phyloP scores from a whole-genome alignment of 768 basidiomycete species.

The Agrocybe praecox region DNA sequence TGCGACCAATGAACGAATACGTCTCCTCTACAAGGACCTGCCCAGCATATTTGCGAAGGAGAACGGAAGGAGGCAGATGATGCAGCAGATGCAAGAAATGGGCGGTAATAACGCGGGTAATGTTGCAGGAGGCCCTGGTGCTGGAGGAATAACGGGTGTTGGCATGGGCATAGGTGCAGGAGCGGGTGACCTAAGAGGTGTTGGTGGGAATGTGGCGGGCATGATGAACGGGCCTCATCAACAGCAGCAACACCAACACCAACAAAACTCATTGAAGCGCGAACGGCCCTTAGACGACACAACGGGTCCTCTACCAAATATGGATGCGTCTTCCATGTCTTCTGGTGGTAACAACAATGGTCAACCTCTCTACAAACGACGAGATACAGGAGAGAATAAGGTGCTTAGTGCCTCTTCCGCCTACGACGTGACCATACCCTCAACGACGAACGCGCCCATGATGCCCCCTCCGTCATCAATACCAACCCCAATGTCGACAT shows the following conservation, averaged over 20 bases:
- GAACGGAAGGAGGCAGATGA: slow-evolving; percentile 47
- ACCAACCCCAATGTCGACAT: slow-evolving; percentile 20
- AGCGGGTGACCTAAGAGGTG: neutral
- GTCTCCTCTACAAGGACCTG: slow-evolving; percentile 63
- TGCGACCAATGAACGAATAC: slow-evolving; percentile 57
- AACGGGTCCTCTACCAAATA: neutral
- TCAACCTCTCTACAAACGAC: slow-evolving; percentile 55
- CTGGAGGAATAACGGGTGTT: neutral
- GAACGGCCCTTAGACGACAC: slow-evolving; percentile 55
- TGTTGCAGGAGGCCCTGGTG: neutral
- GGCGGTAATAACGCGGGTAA: neutral
- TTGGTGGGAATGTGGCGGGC: too few relatives aligned
- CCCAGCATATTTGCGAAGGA: slow-evolving; percentile 66
- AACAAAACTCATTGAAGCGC: slow-evolving; percentile 52
- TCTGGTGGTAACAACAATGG: slow-evolving; percentile 23
- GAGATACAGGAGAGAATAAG: slow-evolving; percentile 70
- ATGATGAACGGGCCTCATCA: neutral
- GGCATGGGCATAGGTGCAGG: neutral
- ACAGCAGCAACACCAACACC: neutral
- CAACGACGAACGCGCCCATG: slow-evolving; percentile 17
- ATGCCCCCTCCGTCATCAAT: slow-evolving; percentile 46
- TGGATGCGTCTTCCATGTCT: neutral
- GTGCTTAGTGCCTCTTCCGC: slow-evolving; percentile 10
- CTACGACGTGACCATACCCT: slow-evolving; percentile 1
- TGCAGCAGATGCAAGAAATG: slow-evolving; percentile 10